These are phyloP conservation scores for Ramalina peruviana DNA, from an alignment of 495 filamentous ascomycete genomes.

Conservation along the genomic window DNA sequence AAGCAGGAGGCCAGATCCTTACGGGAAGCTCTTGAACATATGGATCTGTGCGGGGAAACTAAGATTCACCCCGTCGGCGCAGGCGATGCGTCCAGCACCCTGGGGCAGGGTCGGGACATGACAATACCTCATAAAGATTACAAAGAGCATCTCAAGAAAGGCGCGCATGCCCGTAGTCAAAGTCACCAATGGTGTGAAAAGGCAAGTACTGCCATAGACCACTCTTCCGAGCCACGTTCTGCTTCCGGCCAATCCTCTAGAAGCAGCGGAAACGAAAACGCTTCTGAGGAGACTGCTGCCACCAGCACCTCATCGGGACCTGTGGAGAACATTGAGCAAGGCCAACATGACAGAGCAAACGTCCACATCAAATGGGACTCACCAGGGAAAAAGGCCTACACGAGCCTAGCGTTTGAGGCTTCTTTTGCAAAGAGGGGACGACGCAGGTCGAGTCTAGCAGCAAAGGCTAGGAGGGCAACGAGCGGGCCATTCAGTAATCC, in stretches of 20 bases:
- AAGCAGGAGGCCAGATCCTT: conserved; percentile 69
- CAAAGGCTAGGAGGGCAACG: conserved; percentile 24
- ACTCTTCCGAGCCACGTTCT: neutral
- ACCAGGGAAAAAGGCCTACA: conserved; percentile 21
- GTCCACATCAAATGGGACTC: conserved; percentile 16
- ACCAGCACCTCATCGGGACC: neutral
- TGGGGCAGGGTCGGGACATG: conserved; percentile 69
- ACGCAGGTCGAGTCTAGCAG: conserved; percentile 16
- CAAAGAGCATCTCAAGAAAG: conserved; percentile 44
- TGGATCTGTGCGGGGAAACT: conserved; percentile 58
- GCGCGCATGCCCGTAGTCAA: conserved; percentile 47
- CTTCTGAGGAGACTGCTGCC: neutral
- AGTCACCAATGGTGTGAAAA: conserved; percentile 35
- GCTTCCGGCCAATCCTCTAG: neutral
- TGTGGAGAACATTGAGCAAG: neutral
- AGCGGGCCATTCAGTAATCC: conserved; percentile 39
- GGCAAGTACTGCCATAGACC: conserved; percentile 25
- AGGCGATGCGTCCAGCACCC: conserved; percentile 74
- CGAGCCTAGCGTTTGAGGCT: conserved; percentile 5
- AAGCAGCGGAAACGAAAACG: neutral
- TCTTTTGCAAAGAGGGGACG: conserved; percentile 3
- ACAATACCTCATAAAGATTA: conserved; percentile 47
- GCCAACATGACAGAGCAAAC: neutral
- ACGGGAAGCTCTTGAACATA: conserved; percentile 65
- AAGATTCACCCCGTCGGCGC: conserved; percentile 62